phyloP scores from a whole-genome alignment of 2,329 filamentous ascomycete species.

The Aspergillus sp. region DNA sequence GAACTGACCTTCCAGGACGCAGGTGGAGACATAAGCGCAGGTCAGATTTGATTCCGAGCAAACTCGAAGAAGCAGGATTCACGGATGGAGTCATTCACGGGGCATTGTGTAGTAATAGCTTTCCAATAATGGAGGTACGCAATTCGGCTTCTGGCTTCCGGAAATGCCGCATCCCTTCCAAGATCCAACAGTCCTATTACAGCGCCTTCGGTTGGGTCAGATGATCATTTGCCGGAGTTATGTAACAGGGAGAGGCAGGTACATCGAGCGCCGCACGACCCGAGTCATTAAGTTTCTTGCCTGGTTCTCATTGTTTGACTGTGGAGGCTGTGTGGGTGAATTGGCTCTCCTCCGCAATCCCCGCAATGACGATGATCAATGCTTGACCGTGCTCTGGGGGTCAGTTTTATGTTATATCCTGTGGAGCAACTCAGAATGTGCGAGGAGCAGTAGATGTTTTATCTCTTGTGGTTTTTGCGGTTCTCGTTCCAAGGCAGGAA shows the following conservation, averaged over 20 bases:
- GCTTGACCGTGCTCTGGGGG: not conserved
- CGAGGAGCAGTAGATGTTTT: not conserved
- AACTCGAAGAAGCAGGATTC: not conserved
- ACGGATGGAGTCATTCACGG: not conserved
- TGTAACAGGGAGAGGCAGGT: not conserved
- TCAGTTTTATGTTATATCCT: not conserved
- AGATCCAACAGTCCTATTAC: not conserved
- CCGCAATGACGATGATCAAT: not conserved
- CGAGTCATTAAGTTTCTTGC: not conserved
- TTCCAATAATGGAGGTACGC: not conserved
- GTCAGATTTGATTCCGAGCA: not conserved
- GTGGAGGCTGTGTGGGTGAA: not conserved
- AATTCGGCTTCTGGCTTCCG: not conserved
- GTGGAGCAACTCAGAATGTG: not conserved
- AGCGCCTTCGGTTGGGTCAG: not conserved
- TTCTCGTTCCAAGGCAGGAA: not conserved
- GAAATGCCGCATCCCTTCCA: not conserved
- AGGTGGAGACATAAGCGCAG: not conserved
- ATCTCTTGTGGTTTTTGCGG: not conserved
- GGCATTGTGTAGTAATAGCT: not conserved
- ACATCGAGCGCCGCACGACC: not conserved
- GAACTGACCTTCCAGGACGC: not conserved
- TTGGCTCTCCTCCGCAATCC: not conserved
- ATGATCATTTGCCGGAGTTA: not conserved
- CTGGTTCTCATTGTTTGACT: not conserved